Percentiles rank a stretch among this genome's conserved stretches.
phyloP scores from a whole-genome alignment of 106 monocot species.

The Hemerocallis citrina region DNA sequence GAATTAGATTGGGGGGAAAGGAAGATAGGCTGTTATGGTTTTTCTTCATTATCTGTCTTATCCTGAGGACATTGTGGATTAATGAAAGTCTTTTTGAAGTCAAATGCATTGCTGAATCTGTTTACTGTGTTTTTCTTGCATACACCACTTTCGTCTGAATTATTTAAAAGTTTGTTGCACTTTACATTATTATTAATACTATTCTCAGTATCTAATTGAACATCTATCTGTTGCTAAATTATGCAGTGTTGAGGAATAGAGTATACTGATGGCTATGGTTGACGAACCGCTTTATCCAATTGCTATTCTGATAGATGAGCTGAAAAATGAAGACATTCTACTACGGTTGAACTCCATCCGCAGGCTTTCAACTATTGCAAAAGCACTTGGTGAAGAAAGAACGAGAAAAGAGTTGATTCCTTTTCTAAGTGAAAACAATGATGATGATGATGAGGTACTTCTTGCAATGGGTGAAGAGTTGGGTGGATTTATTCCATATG shows the following conservation, averaged over 20 bases:
- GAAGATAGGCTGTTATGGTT: no score
- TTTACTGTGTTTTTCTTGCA: no score
- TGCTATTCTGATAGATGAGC: slow-evolving; percentile 84
- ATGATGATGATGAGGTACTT: slow-evolving; percentile 96
- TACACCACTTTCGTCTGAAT: no score
- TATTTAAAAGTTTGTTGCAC: no score
- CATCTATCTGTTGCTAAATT: not conserved
- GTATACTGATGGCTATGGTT: slow-evolving; percentile 60
- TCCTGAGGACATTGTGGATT: no score
- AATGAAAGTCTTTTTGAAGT: no score
- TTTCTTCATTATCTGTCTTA: no score
- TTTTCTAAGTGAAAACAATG: slow-evolving; percentile 89
- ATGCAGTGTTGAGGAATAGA: slow-evolving; percentile 17
- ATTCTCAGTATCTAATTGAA: no score
- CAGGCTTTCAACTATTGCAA: slow-evolving; percentile 80
- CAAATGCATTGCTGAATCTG: no score
- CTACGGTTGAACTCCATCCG: slow-evolving; percentile 87
- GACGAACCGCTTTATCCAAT: slow-evolving; percentile 93
- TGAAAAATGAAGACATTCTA: slow-evolving; percentile 95
- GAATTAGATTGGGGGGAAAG: no score
- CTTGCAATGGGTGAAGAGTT: slow-evolving; percentile 94
- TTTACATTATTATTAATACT: no score
- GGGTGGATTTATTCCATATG: slow-evolving; percentile 87
- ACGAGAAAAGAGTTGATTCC: slow-evolving; percentile 92
- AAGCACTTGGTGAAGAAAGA: slow-evolving; percentile 93